Conservation (phyloP, 805 yeast species). For the Cyberlindnera nakhonratchasimensis region DNA sequence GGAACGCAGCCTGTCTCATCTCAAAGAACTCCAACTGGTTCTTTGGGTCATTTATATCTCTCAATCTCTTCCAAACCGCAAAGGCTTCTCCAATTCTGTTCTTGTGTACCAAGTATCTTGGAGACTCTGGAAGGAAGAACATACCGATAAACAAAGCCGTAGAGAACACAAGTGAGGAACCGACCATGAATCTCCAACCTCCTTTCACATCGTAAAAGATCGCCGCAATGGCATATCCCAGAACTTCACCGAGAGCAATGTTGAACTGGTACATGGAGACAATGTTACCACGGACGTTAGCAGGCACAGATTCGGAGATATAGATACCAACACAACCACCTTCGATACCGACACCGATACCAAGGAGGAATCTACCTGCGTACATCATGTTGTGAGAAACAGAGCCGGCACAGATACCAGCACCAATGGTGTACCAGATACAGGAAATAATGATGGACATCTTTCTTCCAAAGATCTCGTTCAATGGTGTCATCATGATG, state of each 20-base stretch:
- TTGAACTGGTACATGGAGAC: slow-evolving; percentile 63
- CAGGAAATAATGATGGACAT: slow-evolving; percentile 53
- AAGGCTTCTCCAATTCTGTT: slow-evolving; percentile 50
- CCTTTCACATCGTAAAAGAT: slow-evolving; percentile 52
- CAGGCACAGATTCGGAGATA: slow-evolving; percentile 58
- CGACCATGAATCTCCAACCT: slow-evolving; percentile 66
- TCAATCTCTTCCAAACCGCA: slow-evolving; percentile 51
- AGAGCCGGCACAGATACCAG: slow-evolving; percentile 54
- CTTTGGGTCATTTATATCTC: slow-evolving; percentile 42
- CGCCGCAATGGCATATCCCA: slow-evolving; percentile 63
- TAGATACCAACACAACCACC: slow-evolving; percentile 64
- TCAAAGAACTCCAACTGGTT: slow-evolving; percentile 54
- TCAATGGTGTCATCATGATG: slow-evolving; percentile 54
- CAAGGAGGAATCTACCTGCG: slow-evolving; percentile 58
- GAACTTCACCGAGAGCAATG: slow-evolving; percentile 63
- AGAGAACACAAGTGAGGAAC: slow-evolving; percentile 58
- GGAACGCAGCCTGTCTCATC: slow-evolving; percentile 49
- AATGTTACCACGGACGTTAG: slow-evolving; percentile 53
- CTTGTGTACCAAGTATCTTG: slow-evolving; percentile 53
- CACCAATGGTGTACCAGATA: slow-evolving; percentile 59
- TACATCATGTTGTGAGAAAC: slow-evolving; percentile 45
- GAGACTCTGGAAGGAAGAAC: slow-evolving; percentile 57
- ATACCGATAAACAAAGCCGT: slow-evolving; percentile 47
- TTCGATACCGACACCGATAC: slow-evolving; percentile 64
- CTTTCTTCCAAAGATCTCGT: slow-evolving; percentile 54